Evolutionary conservation across 371 early-diverging fungal species (phyloP).

Genomic region (Apophysomyces trapeziformis): DNA sequence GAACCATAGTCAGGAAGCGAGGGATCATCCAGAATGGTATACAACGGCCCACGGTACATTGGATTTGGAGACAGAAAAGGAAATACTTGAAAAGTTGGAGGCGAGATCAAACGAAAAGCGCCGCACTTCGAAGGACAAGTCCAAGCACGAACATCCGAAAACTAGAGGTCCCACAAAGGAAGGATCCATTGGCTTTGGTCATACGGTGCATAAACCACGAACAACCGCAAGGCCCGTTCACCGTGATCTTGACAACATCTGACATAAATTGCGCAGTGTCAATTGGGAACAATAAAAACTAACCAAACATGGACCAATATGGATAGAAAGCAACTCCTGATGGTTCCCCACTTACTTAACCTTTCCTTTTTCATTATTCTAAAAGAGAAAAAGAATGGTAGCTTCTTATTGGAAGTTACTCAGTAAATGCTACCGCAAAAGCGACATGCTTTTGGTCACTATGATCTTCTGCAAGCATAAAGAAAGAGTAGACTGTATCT

Average conservation of each 20-base stretch:
- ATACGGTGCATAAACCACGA: conserved; percentile 14
- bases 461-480: too few relatives aligned
- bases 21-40: conserved; percentile 35
- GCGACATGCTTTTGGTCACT: too few relatives aligned
- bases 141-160: background rate
- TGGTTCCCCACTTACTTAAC: too few relatives aligned
- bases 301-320: too few relatives aligned
- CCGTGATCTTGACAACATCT: conserved; percentile 23
- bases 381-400: too few relatives aligned
- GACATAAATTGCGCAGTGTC: background rate
- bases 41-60: conserved; percentile 47
- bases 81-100: conserved; percentile 2
- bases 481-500: too few relatives aligned
- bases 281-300: background rate
- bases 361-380: too few relatives aligned
- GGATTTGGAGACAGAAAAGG: conserved; percentile 18
- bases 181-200: conserved; percentile 15
- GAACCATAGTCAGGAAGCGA: conserved; percentile 34
- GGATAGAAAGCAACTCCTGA: too few relatives aligned
- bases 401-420: too few relatives aligned
- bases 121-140: background rate
- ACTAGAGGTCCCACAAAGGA: background rate
- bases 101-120: conserved; percentile 6
- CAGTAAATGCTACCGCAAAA: too few relatives aligned
- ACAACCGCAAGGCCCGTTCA: conserved; percentile 17